These are phyloP conservation scores for Zostera marina DNA, from an alignment of 116 monocot species.

Conservation along the genomic window DNA sequence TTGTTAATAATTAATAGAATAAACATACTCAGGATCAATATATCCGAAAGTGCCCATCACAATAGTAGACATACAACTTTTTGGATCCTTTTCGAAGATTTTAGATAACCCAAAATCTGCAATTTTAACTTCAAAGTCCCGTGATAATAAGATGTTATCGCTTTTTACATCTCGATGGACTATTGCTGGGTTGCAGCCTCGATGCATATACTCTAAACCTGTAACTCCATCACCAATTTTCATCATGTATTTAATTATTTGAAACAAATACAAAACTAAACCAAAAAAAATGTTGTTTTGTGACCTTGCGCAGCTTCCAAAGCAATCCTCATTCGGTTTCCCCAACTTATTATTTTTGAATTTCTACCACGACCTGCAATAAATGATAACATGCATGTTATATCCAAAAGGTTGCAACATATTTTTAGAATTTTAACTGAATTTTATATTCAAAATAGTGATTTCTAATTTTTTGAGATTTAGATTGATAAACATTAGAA, in stretches of 20 bases:
- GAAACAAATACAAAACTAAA: not conserved
- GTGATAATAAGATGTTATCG: conserved; percentile 51
- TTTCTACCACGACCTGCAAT: not conserved
- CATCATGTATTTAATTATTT: no score
- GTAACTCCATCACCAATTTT: no score
- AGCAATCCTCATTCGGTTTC: not conserved
- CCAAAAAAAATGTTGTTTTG: not conserved
- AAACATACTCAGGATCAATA: not conserved
- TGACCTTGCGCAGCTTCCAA: conserved; percentile 5
- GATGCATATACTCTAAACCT: conserved; percentile 3
- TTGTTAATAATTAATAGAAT: no score
- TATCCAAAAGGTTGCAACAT: not conserved
- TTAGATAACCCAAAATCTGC: conserved; percentile 10
- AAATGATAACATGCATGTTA: not conserved
- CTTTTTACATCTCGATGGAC: conserved; percentile 62
- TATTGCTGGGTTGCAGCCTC: conserved; percentile 51
- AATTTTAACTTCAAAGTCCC: conserved; percentile 55
- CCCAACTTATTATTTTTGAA: not conserved
- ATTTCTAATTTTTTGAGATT: not conserved
- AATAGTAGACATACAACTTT: conserved; percentile 12
- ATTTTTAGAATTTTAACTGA: not conserved
- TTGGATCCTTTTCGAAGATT: conserved; percentile 24
- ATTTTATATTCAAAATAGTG: not conserved
- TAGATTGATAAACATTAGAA: no score
- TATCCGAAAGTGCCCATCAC: not conserved